phyloP scores from a whole-genome alignment of 2,329 filamentous ascomycete species.

The Xylaria digitata region DNA sequence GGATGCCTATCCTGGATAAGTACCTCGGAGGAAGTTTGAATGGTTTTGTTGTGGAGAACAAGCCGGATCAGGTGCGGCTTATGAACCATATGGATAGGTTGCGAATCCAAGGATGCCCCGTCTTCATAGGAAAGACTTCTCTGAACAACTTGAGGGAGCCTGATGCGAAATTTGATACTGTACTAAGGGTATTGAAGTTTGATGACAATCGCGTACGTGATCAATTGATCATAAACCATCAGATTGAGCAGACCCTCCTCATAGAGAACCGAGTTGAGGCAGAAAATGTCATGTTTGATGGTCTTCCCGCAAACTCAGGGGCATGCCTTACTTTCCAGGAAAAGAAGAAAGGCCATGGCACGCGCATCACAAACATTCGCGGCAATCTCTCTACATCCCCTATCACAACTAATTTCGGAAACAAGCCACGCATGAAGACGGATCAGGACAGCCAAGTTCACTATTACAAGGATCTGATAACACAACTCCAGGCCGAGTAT shows the following conservation, averaged over 20 bases:
- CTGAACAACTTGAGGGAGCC: constrained; percentile 75
- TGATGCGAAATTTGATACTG: constrained; percentile 76
- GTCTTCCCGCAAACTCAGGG: constrained; percentile 74
- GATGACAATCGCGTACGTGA: constrained; percentile 82
- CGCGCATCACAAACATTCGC: constrained; percentile 63
- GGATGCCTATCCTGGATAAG: constrained; percentile 85
- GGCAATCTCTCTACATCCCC: constrained; percentile 52
- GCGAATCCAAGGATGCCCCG: constrained; percentile 58
- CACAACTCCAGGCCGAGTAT: constrained; percentile 67
- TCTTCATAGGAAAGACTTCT: constrained; percentile 74
- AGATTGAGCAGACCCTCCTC: constrained; percentile 86
- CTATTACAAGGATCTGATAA: constrained; percentile 61
- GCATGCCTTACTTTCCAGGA: constrained; percentile 78
- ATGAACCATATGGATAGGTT: constrained; percentile 71
- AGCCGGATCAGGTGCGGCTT: constrained; percentile 78
- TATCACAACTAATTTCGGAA: constrained; percentile 59
- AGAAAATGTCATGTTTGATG: constrained; percentile 74
- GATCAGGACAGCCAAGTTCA: constrained; percentile 76
- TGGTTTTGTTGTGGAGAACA: constrained; percentile 84
- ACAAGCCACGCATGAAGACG: constrained; percentile 79
- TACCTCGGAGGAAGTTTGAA: constrained; percentile 76
- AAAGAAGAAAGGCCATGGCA: constrained; percentile 67
- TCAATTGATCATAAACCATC: constrained; percentile 83
- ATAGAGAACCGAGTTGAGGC: constrained; percentile 76
- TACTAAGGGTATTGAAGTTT: constrained; percentile 83